These are phyloP conservation scores for Eudorina sp. DNA, from an alignment of 139 green algal genomes.

Conservation along the genomic window DNA sequence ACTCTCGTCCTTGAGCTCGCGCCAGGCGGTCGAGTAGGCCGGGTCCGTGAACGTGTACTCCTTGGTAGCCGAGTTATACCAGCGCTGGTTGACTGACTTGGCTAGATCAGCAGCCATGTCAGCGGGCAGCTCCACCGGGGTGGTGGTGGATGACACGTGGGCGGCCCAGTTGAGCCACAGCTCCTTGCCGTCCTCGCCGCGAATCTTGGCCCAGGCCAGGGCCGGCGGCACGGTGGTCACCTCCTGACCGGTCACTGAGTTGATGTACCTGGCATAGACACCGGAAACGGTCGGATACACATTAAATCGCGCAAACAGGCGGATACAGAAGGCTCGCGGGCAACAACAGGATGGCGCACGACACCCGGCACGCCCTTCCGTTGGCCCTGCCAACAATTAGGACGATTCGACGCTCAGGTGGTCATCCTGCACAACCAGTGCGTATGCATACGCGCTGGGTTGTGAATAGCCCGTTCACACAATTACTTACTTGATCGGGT, in stretches of 20 bases:
- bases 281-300: too few relatives aligned
- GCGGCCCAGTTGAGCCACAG: conserved; percentile 30
- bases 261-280: conserved; percentile 47
- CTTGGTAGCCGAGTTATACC: conserved; percentile 24
- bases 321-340: too few relatives aligned
- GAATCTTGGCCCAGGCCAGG: conserved; percentile 28
- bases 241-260: conserved; percentile 58
- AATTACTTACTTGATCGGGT: conserved; percentile 46
- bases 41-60: conserved; percentile 42
- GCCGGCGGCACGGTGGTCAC: conserved; percentile 21
- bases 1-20: conserved; percentile 45
- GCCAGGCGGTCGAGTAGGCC: conserved; percentile 43
- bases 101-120: neutral
- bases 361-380: too few relatives aligned
- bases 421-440: too few relatives aligned
- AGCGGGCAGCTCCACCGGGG: conserved; percentile 3
- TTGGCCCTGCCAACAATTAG: too few relatives aligned
- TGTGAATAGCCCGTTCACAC: too few relatives aligned
- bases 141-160: neutral
- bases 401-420: too few relatives aligned
- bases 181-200: conserved; percentile 8
- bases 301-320: too few relatives aligned
- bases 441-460: too few relatives aligned
- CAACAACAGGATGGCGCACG: too few relatives aligned
- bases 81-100: conserved; percentile 35